Percentiles rank a stretch among this genome's conserved stretches.
These are phyloP conservation scores for Penicillium antarcticum DNA, from an alignment of 495 filamentous ascomycete genomes.

Conservation along the genomic window DNA sequence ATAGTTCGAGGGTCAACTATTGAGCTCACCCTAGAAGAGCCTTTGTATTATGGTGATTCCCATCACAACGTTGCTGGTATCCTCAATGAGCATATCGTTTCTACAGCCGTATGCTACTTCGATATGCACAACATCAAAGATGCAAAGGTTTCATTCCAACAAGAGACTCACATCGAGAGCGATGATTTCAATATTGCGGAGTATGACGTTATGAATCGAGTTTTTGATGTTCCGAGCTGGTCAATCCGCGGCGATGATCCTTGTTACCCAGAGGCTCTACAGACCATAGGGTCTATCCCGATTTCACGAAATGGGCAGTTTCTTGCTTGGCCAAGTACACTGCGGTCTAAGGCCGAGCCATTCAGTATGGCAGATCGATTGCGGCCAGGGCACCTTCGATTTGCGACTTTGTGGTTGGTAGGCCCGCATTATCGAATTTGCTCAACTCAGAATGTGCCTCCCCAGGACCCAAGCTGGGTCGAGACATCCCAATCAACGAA, in stretches of 20 bases:
- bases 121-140: constrained; percentile 11
- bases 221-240: constrained; percentile 6
- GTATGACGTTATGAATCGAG: not conserved
- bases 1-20: constrained; percentile 8
- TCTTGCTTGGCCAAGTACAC: constrained; percentile 9
- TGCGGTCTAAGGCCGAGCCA: constrained; percentile 6
- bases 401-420: constrained; percentile 9
- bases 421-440: constrained; percentile 7
- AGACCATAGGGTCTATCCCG: constrained; percentile 7
- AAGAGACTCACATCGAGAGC: not conserved
- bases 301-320: constrained; percentile 9
- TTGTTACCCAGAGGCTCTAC: constrained; percentile 4
- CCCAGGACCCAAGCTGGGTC: constrained; percentile 1
- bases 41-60: constrained; percentile 6
- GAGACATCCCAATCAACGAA: not conserved
- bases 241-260: not conserved
- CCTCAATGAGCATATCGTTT: constrained; percentile 11
- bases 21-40: constrained; percentile 10
- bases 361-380: constrained; percentile 3
- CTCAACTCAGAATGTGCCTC: constrained; percentile 3
- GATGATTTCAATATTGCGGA: constrained; percentile 6
- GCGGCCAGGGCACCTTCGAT: constrained; percentile 6
- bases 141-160: constrained; percentile 7
- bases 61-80: constrained; percentile 5
- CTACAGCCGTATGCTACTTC: constrained; percentile 5